Evolutionary conservation across 1,139 yeast genomes (phyloP), one percentile per base, ranked within the genome.

Genomic region (Eremothecium coryli): DNA sequence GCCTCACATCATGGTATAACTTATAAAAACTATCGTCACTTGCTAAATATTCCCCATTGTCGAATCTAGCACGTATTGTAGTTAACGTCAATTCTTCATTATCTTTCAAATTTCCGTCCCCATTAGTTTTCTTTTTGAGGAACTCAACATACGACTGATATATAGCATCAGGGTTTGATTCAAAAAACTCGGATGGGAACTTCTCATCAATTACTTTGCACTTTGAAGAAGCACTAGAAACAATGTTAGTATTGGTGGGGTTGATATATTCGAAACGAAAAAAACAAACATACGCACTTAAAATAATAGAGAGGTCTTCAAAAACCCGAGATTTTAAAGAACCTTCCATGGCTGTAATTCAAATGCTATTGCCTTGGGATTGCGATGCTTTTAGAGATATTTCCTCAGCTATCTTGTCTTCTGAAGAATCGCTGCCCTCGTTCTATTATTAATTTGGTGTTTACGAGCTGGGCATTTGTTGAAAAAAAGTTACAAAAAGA

Each of bases 1-100:
- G 61, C 47, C 75, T 81, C 39, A 88, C 56, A 55, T 88, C 97
- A 50, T 81, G 90, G 50, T 71, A 84, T 10, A 85, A 48, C 29
- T 61, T 61, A 46, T 76, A 79, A 7, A 77, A 43, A 2, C 57
- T 52, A 36, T 49, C 44, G 11, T 41, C 41, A 5, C 40, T 62
- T 0, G 65, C 49, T 1, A 47, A 46, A 48, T 78, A 79, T 18
- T 57, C 49, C 0, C 58, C 43, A 2, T 44, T 38, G 3, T 54
- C 56, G 35, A 61, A 51, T 37, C 62, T 61, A 5, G 53, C 52
- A 1, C 46, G 26, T 12, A 68, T 52, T 0, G 64, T 58, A 0
- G 66, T 63, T 18, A 55, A 41, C 22, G 36, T 45, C 26, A 49
- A 27, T 10, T 45, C 42, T 14, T 42, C 50, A 13, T 51, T 50